A percentile compares a stretch with the other conserved stretches of the same genome.
Evolutionary conservation across 805 yeast species (phyloP).

Genomic region (Yueomyces sp.): DNA sequence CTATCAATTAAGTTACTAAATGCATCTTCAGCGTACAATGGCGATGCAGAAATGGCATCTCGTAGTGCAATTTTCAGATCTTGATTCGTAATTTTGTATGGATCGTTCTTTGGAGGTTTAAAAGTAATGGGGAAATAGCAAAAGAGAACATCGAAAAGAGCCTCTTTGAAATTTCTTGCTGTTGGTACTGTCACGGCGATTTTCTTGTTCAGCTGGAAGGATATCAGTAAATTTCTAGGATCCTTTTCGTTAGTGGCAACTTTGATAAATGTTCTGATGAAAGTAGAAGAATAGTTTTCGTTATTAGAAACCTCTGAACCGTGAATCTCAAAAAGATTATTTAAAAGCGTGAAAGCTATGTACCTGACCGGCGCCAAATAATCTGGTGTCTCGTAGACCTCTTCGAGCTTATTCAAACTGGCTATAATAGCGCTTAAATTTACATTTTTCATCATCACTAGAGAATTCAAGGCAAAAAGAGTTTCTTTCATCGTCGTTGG

Average conservation of each 20-base stretch:
- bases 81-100: conserved; percentile 64
- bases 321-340: conserved; percentile 21
- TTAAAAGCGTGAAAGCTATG: conserved; percentile 39
- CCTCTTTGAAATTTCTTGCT: conserved; percentile 33
- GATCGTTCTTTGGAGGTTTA: conserved; percentile 75
- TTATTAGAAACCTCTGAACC: conserved; percentile 10
- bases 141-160: conserved; percentile 75
- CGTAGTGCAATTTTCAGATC: conserved; percentile 56
- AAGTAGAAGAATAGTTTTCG: conserved; percentile 21
- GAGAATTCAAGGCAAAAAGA: conserved; percentile 37
- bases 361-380: conserved; percentile 51
- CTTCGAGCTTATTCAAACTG: conserved; percentile 26
- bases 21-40: conserved; percentile 54
- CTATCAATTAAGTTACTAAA: conserved; percentile 72
- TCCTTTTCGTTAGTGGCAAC: conserved; percentile 85
- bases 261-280: conserved; percentile 46
- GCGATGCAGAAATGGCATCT: conserved; percentile 45
- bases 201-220: conserved; percentile 42
- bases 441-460: conserved; percentile 42
- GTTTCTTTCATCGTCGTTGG: conserved; percentile 37
- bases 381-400: conserved; percentile 40
- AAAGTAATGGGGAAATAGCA: conserved; percentile 96
- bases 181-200: conserved; percentile 30
- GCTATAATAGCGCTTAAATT: conserved; percentile 21
- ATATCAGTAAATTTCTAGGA: conserved; percentile 69